Evolutionary conservation across 192 early-diverging fungal species (phyloP).

Genomic region (Neocallimastix lanati): DNA sequence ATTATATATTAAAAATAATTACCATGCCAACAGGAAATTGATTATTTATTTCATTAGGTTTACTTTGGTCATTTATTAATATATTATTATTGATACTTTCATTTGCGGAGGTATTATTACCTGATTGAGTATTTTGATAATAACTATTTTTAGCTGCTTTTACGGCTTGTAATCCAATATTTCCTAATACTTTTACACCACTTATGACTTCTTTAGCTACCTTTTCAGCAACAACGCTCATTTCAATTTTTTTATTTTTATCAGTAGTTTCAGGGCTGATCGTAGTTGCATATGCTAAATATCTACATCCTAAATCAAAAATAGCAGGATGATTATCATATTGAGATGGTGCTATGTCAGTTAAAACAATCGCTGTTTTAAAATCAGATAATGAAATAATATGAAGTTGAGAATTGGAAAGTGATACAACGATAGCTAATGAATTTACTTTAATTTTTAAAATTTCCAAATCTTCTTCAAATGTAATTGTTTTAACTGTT

Average conservation of each 20-base stretch:
- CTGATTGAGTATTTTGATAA: neutral
- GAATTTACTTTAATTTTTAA: neutral
- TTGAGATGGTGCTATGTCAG: conserved; percentile 23
- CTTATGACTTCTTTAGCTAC: conserved; percentile 62
- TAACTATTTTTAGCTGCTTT: neutral
- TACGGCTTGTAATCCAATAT: conserved; percentile 38
- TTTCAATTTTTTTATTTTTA: conserved; percentile 13
- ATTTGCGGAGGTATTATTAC: neutral
- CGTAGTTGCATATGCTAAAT: conserved; percentile 52
- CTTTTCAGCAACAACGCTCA: conserved; percentile 36
- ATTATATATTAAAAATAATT: no score
- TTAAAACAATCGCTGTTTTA: conserved; percentile 13
- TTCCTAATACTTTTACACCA: conserved; percentile 55
- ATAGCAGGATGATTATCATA: conserved; percentile 13
- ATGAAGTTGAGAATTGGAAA: conserved; percentile 10
- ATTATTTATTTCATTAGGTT: neutral
- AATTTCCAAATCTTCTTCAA: neutral
- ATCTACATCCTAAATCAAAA: conserved; percentile 42
- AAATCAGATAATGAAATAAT: conserved; percentile 29
- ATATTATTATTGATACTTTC: no score
- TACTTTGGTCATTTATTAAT: neutral
- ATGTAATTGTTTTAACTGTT: neutral
- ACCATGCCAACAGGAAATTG: neutral
- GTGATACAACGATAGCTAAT: neutral
- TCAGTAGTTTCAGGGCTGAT: conserved; percentile 6